Base-by-base conservation (phyloP, 176 grass and related monocot genomes). In the Oryza nivara region DNA sequence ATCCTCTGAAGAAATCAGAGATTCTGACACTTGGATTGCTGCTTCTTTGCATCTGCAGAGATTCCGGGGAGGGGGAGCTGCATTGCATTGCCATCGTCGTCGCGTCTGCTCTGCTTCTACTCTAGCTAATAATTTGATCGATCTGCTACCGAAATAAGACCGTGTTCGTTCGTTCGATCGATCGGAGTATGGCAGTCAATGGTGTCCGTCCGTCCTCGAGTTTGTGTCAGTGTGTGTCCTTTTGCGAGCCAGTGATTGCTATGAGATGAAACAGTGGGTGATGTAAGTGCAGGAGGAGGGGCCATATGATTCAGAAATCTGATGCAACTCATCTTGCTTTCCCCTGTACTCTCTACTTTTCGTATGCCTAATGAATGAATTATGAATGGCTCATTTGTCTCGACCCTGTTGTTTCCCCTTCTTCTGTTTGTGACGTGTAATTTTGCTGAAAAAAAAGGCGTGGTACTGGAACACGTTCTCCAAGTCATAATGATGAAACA, bases 121-220 rank as follows among this genome's bases (percentile, higher is more conserved):
- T 34, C 49, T 82, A 70, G 47, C 61, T 36, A 84, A 80, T 74
- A 88, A 83, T 86, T 86, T 58, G 54, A 58, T 58, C 58, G 54
- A 58, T n/a, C 58, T 23, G 52, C 58, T 63, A 63, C 9, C 58
- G 9, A 23, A 63, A 63, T 63, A 63, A 63, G 58, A 23, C 9
- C n/a, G 58, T 63, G 58, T 61, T 38, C 36, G 36, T 38, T 38
- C 36, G 35, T 36, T 36, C 35, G 35, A 36, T 20, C 19, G 58
- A 51, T 61, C 58, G 52, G 48, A 15, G 48, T 51, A 51, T 51
- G 48, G 48, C 48, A 51, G 15, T 51, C 48, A 51, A 51, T 15
- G 47, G 47, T 14, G 47, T 51, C 44, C 9, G 44, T 46, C 48
- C 48, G 48, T 51, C 48, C 48, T 51, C 48, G 1, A 51, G 48